Conservation (phyloP, 371 early-diverging fungal genomes). For the Circinella minor region DNA sequence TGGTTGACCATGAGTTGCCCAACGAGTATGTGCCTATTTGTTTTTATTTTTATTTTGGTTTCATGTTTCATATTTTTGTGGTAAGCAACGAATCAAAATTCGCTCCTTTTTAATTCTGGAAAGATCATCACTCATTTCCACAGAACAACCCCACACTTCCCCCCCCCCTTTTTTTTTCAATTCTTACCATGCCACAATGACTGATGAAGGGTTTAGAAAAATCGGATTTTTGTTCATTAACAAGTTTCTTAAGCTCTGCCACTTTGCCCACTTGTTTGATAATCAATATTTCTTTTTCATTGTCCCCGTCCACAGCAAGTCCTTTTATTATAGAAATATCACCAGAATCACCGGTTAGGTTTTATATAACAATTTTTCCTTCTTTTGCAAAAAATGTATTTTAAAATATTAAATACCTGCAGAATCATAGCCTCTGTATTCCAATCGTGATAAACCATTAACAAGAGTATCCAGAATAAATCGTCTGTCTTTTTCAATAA, state of each 20-base stretch:
- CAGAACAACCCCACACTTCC: neutral
- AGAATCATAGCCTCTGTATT: constrained; percentile 98
- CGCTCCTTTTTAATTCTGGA: neutral
- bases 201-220: constrained; percentile 73
- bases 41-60: neutral
- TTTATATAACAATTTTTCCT: too few species aligned
- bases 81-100: neutral
- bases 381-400: too few species aligned
- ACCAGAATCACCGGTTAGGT: too few species aligned
- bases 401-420: constrained; percentile 64
- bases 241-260: constrained; percentile 76
- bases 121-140: neutral
- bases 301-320: constrained; percentile 89
- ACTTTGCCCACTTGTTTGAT: constrained; percentile 97
- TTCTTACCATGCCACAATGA: constrained; percentile 81
- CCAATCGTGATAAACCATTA: constrained; percentile 93
- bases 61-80: neutral
- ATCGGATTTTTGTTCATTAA: constrained; percentile 69
- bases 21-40: constrained; percentile 91
- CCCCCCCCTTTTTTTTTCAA: neutral
- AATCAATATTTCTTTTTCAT: constrained; percentile 70
- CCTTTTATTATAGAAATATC: constrained; percentile 40
- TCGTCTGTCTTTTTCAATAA: constrained; percentile 77
- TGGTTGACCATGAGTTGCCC: constrained; percentile 99
- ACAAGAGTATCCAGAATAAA: constrained; percentile 87